Conservation (phyloP, 1,284 basidiomycete genomes). For the Kalmanozyma brasiliensis region DNA sequence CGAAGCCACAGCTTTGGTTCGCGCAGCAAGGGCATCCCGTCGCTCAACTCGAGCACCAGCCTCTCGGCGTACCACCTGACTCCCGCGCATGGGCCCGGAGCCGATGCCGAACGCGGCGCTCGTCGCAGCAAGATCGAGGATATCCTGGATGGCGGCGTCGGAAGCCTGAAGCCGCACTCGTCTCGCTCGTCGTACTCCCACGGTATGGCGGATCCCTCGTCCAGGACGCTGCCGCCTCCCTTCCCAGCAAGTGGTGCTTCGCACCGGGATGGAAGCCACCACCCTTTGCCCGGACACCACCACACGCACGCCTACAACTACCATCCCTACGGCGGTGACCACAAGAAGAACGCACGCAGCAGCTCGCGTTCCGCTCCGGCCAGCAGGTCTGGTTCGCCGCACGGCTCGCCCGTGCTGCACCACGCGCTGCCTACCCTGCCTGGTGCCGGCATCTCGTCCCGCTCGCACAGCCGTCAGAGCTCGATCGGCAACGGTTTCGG, state of each 20-base stretch:
- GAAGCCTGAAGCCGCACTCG: slow-evolving; percentile 41
- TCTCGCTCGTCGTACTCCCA: slow-evolving; percentile 36
- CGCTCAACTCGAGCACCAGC: slow-evolving; percentile 43
- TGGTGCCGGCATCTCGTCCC: slow-evolving; percentile 20
- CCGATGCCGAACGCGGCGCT: slow-evolving; percentile 16
- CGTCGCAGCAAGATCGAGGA: slow-evolving; percentile 49
- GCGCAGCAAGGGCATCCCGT: slow-evolving; percentile 43
- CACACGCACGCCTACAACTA: slow-evolving; percentile 48
- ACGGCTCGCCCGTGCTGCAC: slow-evolving; percentile 48
- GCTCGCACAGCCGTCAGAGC: slow-evolving; percentile 51
- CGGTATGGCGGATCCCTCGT: slow-evolving; percentile 47
- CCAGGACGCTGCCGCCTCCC: slow-evolving; percentile 51
- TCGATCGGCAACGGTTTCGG: slow-evolving; percentile 46
- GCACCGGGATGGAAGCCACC: slow-evolving; percentile 41
- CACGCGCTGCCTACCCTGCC: slow-evolving; percentile 18
- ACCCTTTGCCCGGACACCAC: slow-evolving; percentile 47
- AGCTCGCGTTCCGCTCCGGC: slow-evolving; percentile 57
- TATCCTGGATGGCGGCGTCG: slow-evolving; percentile 47
- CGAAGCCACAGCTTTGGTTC: slow-evolving; percentile 52
- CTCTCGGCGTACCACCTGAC: slow-evolving; percentile 58
- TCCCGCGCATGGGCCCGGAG: slow-evolving; percentile 12
- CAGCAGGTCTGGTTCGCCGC: slow-evolving; percentile 49
- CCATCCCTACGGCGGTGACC: slow-evolving; percentile 46
- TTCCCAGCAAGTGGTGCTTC: slow-evolving; percentile 35
- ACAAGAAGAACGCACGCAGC: slow-evolving; percentile 42